Evolutionary conservation across 73 alveolate genomes (phyloP).

Genomic region (Paramecium sexaurelia): DNA sequence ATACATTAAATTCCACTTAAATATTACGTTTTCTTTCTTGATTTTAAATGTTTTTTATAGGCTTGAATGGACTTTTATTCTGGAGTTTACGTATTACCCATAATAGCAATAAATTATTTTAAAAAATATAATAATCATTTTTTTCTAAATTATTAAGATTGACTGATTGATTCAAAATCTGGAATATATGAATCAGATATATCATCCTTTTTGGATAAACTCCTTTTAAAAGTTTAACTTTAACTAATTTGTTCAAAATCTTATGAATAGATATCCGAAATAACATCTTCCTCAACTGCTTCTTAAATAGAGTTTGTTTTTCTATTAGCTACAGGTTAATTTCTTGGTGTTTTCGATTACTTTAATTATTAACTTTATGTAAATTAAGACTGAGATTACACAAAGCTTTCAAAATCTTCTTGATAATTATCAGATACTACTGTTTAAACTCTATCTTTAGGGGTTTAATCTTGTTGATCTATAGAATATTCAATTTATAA

Average conservation of each 20-base stretch:
- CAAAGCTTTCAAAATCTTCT: slow-evolving; percentile 38
- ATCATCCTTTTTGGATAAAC: not conserved
- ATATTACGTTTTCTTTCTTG: not conserved
- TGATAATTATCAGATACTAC: not conserved
- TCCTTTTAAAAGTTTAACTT: slow-evolving; percentile 39
- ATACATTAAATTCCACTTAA: not conserved
- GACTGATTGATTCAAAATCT: slow-evolving; percentile 28
- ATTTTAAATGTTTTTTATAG: not conserved
- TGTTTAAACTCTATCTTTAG: not conserved
- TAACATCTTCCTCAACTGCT: slow-evolving; percentile 16
- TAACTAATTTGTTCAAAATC: slow-evolving; percentile 43
- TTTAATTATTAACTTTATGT: not conserved
- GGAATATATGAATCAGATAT: slow-evolving; percentile 3
- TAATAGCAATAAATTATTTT: not conserved
- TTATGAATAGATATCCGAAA: not conserved
- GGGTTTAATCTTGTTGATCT: not conserved
- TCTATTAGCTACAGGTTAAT: not conserved
- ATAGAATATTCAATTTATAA: not conserved
- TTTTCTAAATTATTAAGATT: not conserved
- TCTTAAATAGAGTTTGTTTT: not conserved
- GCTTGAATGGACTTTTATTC: not conserved
- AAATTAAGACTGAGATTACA: not conserved
- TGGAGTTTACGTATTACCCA: not conserved
- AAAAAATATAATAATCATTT: not conserved
- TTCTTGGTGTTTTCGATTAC: not conserved